Evolutionary conservation across 257 asterid species (phyloP), one percentile per base, ranked within the genome.

Genomic region (Sherardia arvensis): DNA sequence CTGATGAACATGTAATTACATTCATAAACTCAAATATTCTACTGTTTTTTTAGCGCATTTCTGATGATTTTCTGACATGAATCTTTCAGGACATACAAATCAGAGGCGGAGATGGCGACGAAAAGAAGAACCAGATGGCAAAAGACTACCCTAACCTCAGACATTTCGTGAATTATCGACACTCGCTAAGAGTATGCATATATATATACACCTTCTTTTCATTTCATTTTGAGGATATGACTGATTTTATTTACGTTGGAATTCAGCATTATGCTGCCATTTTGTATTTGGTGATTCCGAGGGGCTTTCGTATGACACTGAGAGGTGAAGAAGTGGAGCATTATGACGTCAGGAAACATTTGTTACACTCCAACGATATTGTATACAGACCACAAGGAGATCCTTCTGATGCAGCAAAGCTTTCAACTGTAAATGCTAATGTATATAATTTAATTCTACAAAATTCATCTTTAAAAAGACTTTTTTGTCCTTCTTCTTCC

Each of bases 81-180:
- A 69, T 58, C 38, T 7, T 65, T 56, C 85, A 90, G 95, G 95
- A 90, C 66, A 90, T 90, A 62, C 95, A 87, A 65, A 81, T 82
- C 26, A 75, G 85, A 77, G 95, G 90, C 1, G 82, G 54, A 25
- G 73, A 70, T 58, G 69, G 93, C 65, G 90, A 87, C 68, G 86
- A 75, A 62, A 84, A 77, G 84, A 85, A 81, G 84, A 85, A 87
- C 27, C 72, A 67, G 71, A 79, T 77, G 87, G 96, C 93, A 4
- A 72, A 70, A 33, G 33, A 1, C 28, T 84, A 71, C 76, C 76
- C 88, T 0, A 84, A 85, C 73, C 78, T 86, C 48, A 76, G 66
- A 57, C 88, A 85, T 56, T 90, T 82, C 67, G 82, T 90, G 5
- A 87, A 95, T 38, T 90, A 80, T 66, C 86, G 81, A 8, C 97